A percentile compares a stretch with the other conserved stretches of the same genome.
Conservation (phyloP, 2,329 filamentous ascomycete genomes). For the Apiospora rasikravindrae region DNA sequence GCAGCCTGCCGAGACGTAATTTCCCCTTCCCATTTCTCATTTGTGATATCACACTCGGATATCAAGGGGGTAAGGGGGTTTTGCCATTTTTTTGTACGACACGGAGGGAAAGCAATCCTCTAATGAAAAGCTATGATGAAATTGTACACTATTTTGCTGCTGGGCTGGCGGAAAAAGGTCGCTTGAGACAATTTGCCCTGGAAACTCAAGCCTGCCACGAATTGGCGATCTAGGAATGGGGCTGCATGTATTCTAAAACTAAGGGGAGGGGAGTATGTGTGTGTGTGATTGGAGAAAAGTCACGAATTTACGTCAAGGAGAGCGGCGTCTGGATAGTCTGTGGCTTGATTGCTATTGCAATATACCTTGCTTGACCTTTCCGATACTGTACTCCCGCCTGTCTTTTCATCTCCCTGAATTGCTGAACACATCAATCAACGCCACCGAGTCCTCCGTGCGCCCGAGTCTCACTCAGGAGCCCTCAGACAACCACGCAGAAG, state of each 20-base stretch:
- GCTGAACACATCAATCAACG: neutral
- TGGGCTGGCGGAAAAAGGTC: neutral
- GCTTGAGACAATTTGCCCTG: neutral
- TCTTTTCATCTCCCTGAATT: neutral
- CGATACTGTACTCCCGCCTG: neutral
- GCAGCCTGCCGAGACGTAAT: conserved; percentile 9
- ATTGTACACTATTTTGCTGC: neutral
- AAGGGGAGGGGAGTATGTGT: neutral
- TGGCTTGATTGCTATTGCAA: conserved; percentile 6
- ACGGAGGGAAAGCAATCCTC: neutral
- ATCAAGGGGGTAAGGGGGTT: neutral
- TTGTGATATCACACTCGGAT: neutral
- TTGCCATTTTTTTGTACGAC: neutral
- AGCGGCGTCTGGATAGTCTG: conserved; percentile 1
- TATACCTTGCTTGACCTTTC: conserved; percentile 8
- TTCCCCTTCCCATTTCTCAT: neutral
- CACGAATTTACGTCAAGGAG: neutral
- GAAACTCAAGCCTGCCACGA: neutral
- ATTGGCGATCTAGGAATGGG: neutral
- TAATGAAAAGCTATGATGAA: neutral
- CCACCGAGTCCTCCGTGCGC: neutral
- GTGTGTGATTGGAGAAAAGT: neutral
- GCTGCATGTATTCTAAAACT: conserved; percentile 3
- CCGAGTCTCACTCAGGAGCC: too few relatives aligned
- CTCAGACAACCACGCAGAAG: neutral